Evolutionary conservation across 2,329 filamentous ascomycete species (phyloP), one percentile per base, ranked within the genome.

Genomic region (Hypomyces rosellus): DNA sequence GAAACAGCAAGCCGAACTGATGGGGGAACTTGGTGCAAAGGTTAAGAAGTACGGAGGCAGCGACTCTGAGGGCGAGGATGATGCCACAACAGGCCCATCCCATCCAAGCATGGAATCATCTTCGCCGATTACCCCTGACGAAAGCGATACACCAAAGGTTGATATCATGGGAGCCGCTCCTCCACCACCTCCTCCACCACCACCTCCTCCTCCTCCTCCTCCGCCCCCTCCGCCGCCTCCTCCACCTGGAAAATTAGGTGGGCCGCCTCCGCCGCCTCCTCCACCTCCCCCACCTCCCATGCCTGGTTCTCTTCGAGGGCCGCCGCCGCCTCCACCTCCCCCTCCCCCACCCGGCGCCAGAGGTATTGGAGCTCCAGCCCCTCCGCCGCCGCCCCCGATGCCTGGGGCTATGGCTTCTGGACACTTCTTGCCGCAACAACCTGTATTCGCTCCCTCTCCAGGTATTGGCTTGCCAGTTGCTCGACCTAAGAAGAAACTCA

Each of bases 401-500:
- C 84, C 85, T 54, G 84, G 83, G 42, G 77, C 82, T 48, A 82
- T 85, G 55, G 6, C 30, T 14, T 84, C 86, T 50, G 88, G 88
- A 7, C 85, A 89, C 55, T 96, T 87, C 72, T 71, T 96, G 55
- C 78, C 84, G 44, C 80, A 85, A 56, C 75, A 81, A 57, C 75
- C 78, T 33, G 74, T 75, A 51, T 78, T 80, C 54, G 70, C 74
- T 16, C 64, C 77, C 13, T 71, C 82, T 11, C 62, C 69, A 18
- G 79, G 81, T 7, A 75, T 89, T 58, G 82, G 85, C 40, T 72
- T 95, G 61, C 85, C 89, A 34, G 87, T 90, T 54, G 88, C 90
- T 47, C 78, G 92, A 60, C 90, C 93, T 18, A 97, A 96, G 81
- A 97, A 96, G 83, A 99, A 97, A 77, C 89, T 99, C 69, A 99